Percentiles rank a stretch among this genome's conserved stretches.
phyloP scores from a whole-genome alignment of 345 rosid genomes.

The Eucalyptus leucophloia region DNA sequence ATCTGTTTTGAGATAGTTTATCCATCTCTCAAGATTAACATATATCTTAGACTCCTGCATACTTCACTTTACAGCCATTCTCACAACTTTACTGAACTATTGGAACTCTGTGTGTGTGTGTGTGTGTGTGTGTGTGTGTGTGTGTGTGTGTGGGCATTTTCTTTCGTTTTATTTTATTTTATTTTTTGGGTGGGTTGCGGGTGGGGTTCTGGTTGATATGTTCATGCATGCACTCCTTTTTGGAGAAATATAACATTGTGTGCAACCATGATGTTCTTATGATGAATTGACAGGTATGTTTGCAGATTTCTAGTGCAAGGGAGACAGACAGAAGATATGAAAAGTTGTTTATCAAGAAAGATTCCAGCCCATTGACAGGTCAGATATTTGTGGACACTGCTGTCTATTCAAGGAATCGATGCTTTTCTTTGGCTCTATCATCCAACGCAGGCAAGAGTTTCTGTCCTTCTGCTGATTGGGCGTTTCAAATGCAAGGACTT shows the following conservation, averaged over 20 bases:
- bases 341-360: slow-evolving; percentile 17
- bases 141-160: neutral
- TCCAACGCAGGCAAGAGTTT: slow-evolving; percentile 79
- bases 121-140: neutral
- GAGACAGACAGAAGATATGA: slow-evolving; percentile 35
- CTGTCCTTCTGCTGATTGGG: slow-evolving; percentile 61
- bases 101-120: neutral
- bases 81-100: neutral
- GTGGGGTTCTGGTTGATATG: neutral
- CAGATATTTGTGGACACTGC: slow-evolving; percentile 80
- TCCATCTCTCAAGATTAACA: neutral
- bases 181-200: neutral
- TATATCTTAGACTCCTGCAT: neutral
- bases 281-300: slow-evolving; percentile 45
- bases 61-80: neutral
- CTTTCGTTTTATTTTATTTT: rapidly evolving
- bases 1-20: neutral
- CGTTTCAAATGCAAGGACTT: slow-evolving; percentile 65
- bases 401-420: slow-evolving; percentile 85
- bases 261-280: neutral
- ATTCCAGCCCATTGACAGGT: slow-evolving; percentile 6
- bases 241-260: neutral
- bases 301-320: slow-evolving; percentile 34
- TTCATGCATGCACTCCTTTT: neutral
- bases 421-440: slow-evolving; percentile 80